These are phyloP conservation scores for Boletus coccyginus DNA, from an alignment of 768 basidiomycete species.

Conservation along the genomic window DNA sequence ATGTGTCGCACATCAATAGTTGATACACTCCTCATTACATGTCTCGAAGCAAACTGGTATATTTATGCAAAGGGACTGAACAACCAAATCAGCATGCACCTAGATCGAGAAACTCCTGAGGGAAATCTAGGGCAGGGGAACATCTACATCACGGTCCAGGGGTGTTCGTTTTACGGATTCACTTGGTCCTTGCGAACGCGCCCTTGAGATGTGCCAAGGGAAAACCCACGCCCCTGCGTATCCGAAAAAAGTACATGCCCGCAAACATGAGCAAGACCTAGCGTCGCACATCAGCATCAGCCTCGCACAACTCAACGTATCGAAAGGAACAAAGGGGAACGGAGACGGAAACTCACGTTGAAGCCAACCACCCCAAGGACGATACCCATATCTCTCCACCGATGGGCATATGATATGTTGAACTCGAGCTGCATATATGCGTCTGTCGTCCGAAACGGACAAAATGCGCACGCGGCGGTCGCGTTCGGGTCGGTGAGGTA, in stretches of 20 bases:
- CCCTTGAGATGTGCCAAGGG: not conserved
- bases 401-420: constrained; percentile 4
- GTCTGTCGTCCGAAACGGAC: constrained; percentile 51
- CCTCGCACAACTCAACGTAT: too few species aligned
- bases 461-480: constrained; percentile 51
- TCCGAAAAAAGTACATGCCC: constrained; percentile 31
- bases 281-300: not conserved
- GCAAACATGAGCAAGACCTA: constrained; percentile 29
- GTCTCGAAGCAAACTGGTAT: too few species aligned
- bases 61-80: too few species aligned
- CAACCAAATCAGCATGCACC: too few species aligned
- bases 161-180: not conserved
- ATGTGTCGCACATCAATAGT: too few species aligned
- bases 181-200: not conserved
- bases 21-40: too few species aligned
- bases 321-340: too few species aligned
- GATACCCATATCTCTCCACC: constrained; percentile 12
- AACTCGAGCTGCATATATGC: not conserved
- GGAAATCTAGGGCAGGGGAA: too few species aligned
- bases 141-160: too few species aligned
- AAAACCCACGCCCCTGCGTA: constrained; percentile 17
- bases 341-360: constrained; percentile 35
- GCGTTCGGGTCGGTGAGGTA: constrained; percentile 55
- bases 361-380: constrained; percentile 26
- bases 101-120: too few species aligned